Percentiles rank a stretch among this genome's conserved stretches.
Conservation (phyloP, 2,329 filamentous ascomycete species). For the Stromatinia cepivora region DNA sequence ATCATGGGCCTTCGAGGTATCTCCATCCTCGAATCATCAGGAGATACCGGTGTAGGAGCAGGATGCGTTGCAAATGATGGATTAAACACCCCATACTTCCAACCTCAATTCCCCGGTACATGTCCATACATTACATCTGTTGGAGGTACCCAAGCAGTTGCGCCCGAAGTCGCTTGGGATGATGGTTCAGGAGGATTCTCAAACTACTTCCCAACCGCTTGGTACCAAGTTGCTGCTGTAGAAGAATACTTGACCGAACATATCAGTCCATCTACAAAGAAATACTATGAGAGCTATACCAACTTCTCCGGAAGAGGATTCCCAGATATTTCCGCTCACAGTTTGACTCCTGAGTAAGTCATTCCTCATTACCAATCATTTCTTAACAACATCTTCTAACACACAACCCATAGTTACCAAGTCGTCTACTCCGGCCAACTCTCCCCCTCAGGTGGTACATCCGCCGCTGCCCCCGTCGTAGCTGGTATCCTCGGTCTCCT, state of each 20-base stretch:
- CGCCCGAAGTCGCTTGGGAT: constrained; percentile 45
- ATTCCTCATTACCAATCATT: not conserved
- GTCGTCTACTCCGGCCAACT: constrained; percentile 23
- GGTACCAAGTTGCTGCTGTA: constrained; percentile 49
- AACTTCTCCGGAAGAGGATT: constrained; percentile 49
- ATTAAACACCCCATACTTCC: constrained; percentile 53
- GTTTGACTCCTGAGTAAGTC: constrained; percentile 27
- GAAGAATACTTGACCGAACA: constrained; percentile 44
- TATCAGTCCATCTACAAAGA: constrained; percentile 41
- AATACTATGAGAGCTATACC: constrained; percentile 49
- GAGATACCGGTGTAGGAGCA: constrained; percentile 52
- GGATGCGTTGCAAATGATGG: constrained; percentile 57
- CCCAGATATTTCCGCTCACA: constrained; percentile 51
- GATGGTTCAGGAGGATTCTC: constrained; percentile 56
- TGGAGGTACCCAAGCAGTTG: constrained; percentile 33
- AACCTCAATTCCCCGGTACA: constrained; percentile 55
- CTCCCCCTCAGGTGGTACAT: constrained; percentile 49
- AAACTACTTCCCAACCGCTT: constrained; percentile 49
- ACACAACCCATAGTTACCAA: constrained; percentile 23
- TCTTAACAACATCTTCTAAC: not conserved
- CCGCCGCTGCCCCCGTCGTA: constrained; percentile 56
- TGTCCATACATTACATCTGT: constrained; percentile 42
- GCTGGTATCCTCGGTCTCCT: constrained; percentile 59
- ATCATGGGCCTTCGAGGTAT: constrained; percentile 55
- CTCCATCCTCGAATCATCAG: constrained; percentile 52